Conservation (phyloP, 768 basidiomycete species). For the Termitomyces heimii region DNA sequence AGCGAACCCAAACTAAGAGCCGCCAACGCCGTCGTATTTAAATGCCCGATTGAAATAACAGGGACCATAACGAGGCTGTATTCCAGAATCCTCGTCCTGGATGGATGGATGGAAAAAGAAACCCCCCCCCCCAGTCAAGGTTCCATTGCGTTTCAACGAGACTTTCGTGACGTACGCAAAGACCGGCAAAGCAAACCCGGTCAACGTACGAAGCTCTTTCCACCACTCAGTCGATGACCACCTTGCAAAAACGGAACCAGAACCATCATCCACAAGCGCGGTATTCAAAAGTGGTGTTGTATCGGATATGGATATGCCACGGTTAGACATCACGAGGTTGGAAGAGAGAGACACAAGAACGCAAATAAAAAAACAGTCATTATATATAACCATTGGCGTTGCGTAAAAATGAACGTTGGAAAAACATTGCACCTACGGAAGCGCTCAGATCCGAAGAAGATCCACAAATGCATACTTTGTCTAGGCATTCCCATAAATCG, state of each 20-base stretch:
- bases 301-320: not conserved
- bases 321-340: not conserved
- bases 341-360: not conserved
- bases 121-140: not conserved
- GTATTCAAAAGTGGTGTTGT: not conserved
- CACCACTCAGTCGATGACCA: not conserved
- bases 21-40: constrained; percentile 84
- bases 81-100: constrained; percentile 73
- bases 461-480: not conserved
- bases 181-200: constrained; percentile 1
- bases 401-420: not conserved
- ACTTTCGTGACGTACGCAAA: constrained; percentile 1
- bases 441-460: not conserved
- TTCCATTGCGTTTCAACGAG: not conserved
- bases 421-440: not conserved
- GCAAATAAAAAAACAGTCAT: not conserved
- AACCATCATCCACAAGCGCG: not conserved
- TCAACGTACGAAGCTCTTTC: constrained; percentile 4
- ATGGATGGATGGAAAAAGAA: too few species aligned
- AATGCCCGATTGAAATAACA: constrained; percentile 83
- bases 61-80: constrained; percentile 81
- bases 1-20: constrained; percentile 70
- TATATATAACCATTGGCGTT: not conserved
- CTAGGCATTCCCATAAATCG: not conserved
- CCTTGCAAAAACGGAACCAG: not conserved